Evolutionary conservation across 305 asterid species (phyloP).

Genomic region (Fraxinus greggii): DNA sequence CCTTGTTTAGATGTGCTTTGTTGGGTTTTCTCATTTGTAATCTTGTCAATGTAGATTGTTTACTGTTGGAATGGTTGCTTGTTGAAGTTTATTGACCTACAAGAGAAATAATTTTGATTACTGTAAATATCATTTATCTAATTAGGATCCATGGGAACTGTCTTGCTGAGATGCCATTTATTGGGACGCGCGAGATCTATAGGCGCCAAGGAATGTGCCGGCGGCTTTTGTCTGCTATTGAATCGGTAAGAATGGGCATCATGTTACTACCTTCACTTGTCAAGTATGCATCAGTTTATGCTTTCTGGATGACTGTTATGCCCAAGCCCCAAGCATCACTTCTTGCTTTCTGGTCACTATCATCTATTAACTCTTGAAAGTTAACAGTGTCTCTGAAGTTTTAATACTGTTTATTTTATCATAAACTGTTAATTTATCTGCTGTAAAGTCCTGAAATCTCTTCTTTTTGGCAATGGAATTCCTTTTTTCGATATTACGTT

Average conservation of each 20-base stretch:
- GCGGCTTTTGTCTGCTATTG: constrained; percentile 76
- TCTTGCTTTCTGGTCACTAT: constrained; percentile 14
- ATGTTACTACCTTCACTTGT: background rate
- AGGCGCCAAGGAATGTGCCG: constrained; percentile 99
- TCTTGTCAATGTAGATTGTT: background rate
- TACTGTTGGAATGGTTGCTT: constrained; percentile 10
- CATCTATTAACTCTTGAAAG: constrained; percentile 13
- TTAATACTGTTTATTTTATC: background rate
- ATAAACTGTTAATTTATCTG: background rate
- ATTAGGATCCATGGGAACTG: constrained; percentile 78
- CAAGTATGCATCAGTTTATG: constrained; percentile 7
- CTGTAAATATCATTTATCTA: constrained; percentile 20
- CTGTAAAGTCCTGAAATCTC: background rate
- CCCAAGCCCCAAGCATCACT: constrained; percentile 2
- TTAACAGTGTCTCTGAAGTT: background rate
- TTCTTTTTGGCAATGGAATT: background rate
- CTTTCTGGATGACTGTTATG: constrained; percentile 17
- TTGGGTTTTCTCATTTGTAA: background rate
- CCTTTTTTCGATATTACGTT: background rate
- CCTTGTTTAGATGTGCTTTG: background rate
- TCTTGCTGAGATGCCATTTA: constrained; percentile 99
- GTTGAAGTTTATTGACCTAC: constrained; percentile 10
- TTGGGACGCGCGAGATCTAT: constrained; percentile 83
- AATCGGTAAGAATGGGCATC: constrained; percentile 49
- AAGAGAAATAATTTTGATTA: constrained; percentile 20